Percentiles rank a stretch among this genome's conserved stretches.
Conservation (phyloP, 2,329 filamentous ascomycete genomes). For the Stagonosporopsis cucurbitacearum region DNA sequence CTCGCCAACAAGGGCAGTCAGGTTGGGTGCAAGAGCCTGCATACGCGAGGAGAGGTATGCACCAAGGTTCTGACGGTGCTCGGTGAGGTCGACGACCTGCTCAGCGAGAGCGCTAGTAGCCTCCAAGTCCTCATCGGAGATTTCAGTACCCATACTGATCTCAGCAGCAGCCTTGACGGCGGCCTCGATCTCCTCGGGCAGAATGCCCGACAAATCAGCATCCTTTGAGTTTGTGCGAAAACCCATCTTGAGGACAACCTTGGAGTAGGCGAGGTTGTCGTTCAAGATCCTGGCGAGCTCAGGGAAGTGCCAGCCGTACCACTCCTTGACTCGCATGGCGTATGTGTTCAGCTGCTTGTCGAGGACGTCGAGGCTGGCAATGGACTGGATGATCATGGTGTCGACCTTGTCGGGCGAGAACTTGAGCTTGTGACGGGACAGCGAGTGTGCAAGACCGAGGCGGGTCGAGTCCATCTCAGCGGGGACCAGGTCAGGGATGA, state of each 20-base stretch:
- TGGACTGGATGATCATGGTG: conserved; percentile 98
- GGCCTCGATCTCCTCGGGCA: conserved; percentile 92
- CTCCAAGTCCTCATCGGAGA: conserved; percentile 87
- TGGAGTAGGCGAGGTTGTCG: conserved; percentile 82
- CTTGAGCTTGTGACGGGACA: conserved; percentile 93
- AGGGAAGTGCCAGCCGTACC: conserved; percentile 99
- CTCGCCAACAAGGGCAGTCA: conserved; percentile 91
- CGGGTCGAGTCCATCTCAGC: conserved; percentile 93
- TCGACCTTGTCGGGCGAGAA: conserved; percentile 99
- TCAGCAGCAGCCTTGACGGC: conserved; percentile 94
- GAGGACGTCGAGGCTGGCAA: conserved; percentile 85
- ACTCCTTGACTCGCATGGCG: conserved; percentile 99
- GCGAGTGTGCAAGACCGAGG: conserved; percentile 93
- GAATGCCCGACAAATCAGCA: conserved; percentile 76
- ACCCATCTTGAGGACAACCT: conserved; percentile 86
- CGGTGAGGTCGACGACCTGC: conserved; percentile 89
- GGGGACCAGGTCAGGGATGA: conserved; percentile 86
- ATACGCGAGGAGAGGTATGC: conserved; percentile 91
- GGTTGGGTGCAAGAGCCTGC: conserved; percentile 94
- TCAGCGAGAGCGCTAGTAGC: conserved; percentile 92
- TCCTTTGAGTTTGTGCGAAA: conserved; percentile 81
- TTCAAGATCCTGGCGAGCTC: conserved; percentile 92
- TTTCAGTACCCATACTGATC: conserved; percentile 98
- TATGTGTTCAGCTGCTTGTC: conserved; percentile 99
- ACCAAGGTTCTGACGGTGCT: conserved; percentile 79